Percentiles rank a stretch among this genome's conserved stretches.
phyloP scores from a whole-genome alignment of 345 rosid species.

The Euphorbia pulcherrima region DNA sequence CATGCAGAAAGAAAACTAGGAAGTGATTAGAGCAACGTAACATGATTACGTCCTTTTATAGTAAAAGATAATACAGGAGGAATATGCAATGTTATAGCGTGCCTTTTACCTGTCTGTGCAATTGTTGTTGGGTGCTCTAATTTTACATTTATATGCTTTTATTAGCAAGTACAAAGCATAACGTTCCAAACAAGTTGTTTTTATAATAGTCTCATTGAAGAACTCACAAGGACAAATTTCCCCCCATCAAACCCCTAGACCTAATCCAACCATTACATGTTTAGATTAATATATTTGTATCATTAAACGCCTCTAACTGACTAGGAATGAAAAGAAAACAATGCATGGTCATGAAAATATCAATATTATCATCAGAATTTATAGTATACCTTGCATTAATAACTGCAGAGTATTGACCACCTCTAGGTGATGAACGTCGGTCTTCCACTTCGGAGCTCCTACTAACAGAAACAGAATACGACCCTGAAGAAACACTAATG shows the following conservation, averaged over 20 bases:
- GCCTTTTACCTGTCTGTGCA: background rate
- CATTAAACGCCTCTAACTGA: background rate
- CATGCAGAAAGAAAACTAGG: background rate
- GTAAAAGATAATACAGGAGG: background rate
- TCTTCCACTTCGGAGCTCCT: conserved; percentile 67
- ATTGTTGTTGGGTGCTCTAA: background rate
- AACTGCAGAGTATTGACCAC: conserved; percentile 46
- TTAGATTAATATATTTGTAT: background rate
- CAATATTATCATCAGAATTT: background rate
- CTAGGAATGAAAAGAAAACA: background rate
- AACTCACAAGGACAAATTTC: background rate
- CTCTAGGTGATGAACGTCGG: conserved; percentile 52
- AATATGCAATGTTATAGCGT: background rate
- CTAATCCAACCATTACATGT: background rate
- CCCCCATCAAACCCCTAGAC: background rate
- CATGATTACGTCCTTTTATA: too few species aligned
- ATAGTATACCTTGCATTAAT: conserved; percentile 73
- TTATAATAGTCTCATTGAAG: background rate
- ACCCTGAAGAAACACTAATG: conserved; percentile 68
- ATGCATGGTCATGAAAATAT: background rate
- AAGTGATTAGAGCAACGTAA: too few species aligned
- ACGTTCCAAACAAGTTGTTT: background rate
- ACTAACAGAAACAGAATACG: conserved; percentile 67
- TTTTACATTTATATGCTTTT: background rate
- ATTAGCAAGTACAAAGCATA: background rate